These are phyloP conservation scores for Bipolaris victoriae DNA, from an alignment of 2,329 filamentous ascomycete genomes.

Conservation along the genomic window DNA sequence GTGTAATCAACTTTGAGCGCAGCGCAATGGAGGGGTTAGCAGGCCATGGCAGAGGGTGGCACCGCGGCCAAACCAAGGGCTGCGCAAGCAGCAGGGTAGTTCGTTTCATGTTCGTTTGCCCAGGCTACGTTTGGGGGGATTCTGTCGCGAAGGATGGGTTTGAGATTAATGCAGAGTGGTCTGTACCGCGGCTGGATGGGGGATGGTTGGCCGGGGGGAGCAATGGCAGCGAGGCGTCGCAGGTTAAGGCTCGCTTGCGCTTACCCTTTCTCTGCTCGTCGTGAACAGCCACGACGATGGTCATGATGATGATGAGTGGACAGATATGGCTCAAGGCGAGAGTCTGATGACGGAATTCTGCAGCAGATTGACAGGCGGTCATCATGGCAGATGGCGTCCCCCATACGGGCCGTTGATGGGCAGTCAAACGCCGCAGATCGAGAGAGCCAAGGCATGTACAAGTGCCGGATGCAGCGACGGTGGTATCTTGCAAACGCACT, in stretches of 20 bases:
- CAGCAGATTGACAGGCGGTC: conserved; percentile 8
- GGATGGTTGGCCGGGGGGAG: neutral
- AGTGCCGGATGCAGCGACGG: neutral
- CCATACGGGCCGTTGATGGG: neutral
- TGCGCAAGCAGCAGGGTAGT: conserved; percentile 15
- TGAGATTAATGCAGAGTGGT: conserved; percentile 17
- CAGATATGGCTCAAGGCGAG: too few species aligned
- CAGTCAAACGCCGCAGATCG: neutral
- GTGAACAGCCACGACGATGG: neutral
- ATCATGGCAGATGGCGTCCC: conserved; percentile 14
- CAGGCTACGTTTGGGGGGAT: neutral
- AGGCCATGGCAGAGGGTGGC: neutral
- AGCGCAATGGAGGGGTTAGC: neutral
- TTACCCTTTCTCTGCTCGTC: conserved; percentile 6
- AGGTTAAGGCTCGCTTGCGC: conserved; percentile 10
- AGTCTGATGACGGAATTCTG: conserved; percentile 4
- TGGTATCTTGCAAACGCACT: too few species aligned
- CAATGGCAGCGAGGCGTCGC: neutral
- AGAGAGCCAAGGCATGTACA: too few species aligned
- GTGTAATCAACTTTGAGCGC: neutral
- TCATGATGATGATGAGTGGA: neutral
- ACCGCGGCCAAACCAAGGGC: conserved; percentile 8
- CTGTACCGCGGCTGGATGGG: conserved; percentile 4
- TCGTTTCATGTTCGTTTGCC: conserved; percentile 18
- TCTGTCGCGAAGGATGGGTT: conserved; percentile 15